Percentiles rank a stretch among this genome's conserved stretches.
Evolutionary conservation across 176 grass and related monocot genomes (phyloP).

Genomic region (Bothriochloa decipiens): DNA sequence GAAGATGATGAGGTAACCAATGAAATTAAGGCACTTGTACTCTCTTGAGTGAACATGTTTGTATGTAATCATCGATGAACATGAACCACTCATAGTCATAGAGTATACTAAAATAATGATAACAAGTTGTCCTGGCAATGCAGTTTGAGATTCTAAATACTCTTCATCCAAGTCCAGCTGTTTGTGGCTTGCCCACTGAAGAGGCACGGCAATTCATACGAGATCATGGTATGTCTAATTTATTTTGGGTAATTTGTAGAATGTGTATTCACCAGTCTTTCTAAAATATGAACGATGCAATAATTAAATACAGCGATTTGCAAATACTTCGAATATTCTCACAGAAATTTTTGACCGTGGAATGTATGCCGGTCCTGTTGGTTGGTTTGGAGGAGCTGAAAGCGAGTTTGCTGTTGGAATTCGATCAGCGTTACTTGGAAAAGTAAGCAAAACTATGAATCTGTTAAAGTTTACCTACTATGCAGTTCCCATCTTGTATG

Average conservation of each 20-base stretch:
- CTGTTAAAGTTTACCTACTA: background rate
- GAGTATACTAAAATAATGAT: background rate
- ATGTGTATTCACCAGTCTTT: background rate
- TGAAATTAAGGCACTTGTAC: background rate
- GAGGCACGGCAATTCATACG: constrained; percentile 76
- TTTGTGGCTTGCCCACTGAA: constrained; percentile 89
- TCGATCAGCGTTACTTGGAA: constrained; percentile 86
- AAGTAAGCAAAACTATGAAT: constrained; percentile 50
- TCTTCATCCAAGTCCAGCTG: constrained; percentile 95
- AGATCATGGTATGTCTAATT: constrained; percentile 64
- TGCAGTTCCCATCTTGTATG: background rate
- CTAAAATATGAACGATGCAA: background rate
- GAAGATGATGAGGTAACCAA: constrained; percentile 75
- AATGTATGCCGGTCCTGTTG: constrained; percentile 94
- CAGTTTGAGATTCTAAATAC: constrained; percentile 94
- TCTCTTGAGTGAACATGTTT: background rate
- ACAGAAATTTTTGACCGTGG: constrained; percentile 94
- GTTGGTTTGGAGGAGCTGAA: constrained; percentile 96
- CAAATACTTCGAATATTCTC: background rate
- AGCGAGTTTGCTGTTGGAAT: constrained; percentile 97
- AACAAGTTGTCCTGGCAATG: constrained; percentile 22
- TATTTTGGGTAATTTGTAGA: background rate
- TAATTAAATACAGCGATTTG: background rate
- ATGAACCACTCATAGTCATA: background rate
- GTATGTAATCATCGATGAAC: background rate